Base-by-base conservation (phyloP, 169 alveolate species). In the Eimeria acervulina region DNA sequence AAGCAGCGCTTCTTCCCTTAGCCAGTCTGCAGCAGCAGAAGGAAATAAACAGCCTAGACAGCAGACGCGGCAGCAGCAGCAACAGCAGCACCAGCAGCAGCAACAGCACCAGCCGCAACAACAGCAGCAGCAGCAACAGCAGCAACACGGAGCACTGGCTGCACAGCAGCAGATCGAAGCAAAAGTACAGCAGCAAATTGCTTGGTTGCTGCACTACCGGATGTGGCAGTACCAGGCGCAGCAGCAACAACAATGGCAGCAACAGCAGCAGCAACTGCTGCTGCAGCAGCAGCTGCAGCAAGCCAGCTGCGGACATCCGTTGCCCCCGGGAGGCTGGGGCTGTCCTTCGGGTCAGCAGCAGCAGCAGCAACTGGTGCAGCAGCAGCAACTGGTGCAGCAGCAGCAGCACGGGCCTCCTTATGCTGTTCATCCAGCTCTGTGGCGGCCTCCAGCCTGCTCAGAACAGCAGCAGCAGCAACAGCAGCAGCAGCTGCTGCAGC, bases 221-320 rank as follows among this genome's bases (percentile, higher is more conserved):
- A 47, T 47, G 55, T 80, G 89, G 89, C 89, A 80, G 38, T 47
- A 80, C 42, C 89, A 80, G 89, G 42, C 21, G 89, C 89, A 80
- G 63, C 89, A 80, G 89, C 89, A 44, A 19, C 89, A 80, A 17
- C 89, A 80, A 36, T 47, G 55, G 63, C 68, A 80, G 89, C 89
- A 80, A 31, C 89, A 40, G 68, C 89, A 40, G 89, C 89, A 42
- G 89, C 68, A 42, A 26, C 68, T 2, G 68, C 55, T 13, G 38
- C 68, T 8, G 91, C 76, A 52, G 91, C 91, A 83, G 76, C 91
- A 83, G n/a, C 74, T 51, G 91, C 91, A 83, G 28, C 44, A 51
- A 78, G 59, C 89, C 74, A n/a, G 31, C 68, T 38, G 21, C 12
- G 74, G 74, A 26, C 36, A 61, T 61, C 74, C 36, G 2, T 36